phyloP scores from a whole-genome alignment of 768 basidiomycete genomes.

The Tulasnella sp. region DNA sequence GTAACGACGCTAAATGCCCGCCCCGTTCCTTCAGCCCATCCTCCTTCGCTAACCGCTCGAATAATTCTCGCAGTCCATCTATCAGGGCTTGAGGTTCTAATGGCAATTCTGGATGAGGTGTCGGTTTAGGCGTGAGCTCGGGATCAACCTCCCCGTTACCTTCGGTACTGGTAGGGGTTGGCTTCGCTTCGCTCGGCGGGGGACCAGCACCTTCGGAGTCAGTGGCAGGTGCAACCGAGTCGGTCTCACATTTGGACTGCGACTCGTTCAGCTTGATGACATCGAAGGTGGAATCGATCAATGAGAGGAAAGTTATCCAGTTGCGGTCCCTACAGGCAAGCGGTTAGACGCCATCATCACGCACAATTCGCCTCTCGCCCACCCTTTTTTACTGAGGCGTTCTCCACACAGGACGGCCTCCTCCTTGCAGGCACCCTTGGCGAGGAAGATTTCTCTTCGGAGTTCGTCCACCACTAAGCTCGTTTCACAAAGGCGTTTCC shows the following conservation, averaged over 20 bases:
- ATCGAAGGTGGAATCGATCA: constrained; percentile 65
- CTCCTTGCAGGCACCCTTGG: constrained; percentile 53
- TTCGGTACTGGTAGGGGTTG: constrained; percentile 9
- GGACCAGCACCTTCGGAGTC: constrained; percentile 6
- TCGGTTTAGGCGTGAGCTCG: constrained; percentile 23
- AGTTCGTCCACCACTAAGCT: constrained; percentile 73
- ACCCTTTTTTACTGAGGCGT: constrained; percentile 40
- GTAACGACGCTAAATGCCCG: constrained; percentile 66
- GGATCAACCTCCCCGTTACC: constrained; percentile 29
- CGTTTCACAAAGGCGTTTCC: constrained; percentile 61
- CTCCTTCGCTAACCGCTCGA: constrained; percentile 54
- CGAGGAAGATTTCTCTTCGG: constrained; percentile 56
- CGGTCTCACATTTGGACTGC: neutral
- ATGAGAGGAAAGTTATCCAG: constrained; percentile 77
- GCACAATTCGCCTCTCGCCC: constrained; percentile 41
- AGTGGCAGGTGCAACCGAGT: constrained; percentile 26
- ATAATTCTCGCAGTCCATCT: constrained; percentile 48
- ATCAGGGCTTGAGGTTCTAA: constrained; percentile 38
- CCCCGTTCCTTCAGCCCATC: constrained; percentile 71
- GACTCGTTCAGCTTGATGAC: constrained; percentile 37
- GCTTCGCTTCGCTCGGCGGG: neutral
- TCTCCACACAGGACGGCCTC: constrained; percentile 55
- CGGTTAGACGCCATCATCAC: neutral
- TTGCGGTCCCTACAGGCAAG: constrained; percentile 65
- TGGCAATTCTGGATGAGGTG: neutral